Evolutionary conservation across 768 basidiomycete genomes (phyloP).

Genomic region (Boletus rubroflammeus): DNA sequence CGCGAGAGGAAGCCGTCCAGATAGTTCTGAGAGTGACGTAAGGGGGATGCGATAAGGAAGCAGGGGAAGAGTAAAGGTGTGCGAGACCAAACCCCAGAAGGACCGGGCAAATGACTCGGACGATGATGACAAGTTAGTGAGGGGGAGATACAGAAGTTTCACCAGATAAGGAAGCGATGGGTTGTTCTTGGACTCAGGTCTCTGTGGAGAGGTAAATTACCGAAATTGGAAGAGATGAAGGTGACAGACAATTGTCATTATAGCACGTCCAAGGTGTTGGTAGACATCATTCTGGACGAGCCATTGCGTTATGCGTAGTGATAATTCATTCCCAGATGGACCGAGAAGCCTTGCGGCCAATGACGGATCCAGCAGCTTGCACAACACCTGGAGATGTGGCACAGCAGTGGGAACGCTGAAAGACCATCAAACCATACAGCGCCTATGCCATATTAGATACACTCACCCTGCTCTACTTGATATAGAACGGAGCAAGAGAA

Average conservation of each 20-base stretch:
- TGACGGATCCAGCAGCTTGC: conserved; percentile 38
- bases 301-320: conserved; percentile 40
- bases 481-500: conserved; percentile 51
- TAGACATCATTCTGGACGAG: conserved; percentile 49
- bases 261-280: conserved; percentile 15
- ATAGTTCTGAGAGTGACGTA: conserved; percentile 57
- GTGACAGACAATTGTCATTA: conserved; percentile 46
- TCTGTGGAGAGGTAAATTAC: conserved; percentile 36
- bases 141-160: conserved; percentile 25
- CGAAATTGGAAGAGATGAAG: not conserved
- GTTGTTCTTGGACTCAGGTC: conserved; percentile 49
- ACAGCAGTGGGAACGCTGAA: conserved; percentile 47
- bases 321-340: conserved; percentile 29
- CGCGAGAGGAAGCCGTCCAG: conserved; percentile 58
- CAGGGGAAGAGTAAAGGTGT: conserved; percentile 69
- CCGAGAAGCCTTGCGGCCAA: conserved; percentile 18
- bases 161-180: conserved; percentile 29
- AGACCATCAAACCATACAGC: not conserved
- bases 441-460: not conserved
- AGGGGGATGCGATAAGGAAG: conserved; percentile 75
- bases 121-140: conserved; percentile 31
- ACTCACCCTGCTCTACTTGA: conserved; percentile 51
- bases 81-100: conserved; percentile 42
- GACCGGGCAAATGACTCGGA: conserved; percentile 26
- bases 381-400: conserved; percentile 47